These are phyloP conservation scores for Stephania cephalantha DNA, from an alignment of 164 flowering plant genomes.

Conservation along the genomic window DNA sequence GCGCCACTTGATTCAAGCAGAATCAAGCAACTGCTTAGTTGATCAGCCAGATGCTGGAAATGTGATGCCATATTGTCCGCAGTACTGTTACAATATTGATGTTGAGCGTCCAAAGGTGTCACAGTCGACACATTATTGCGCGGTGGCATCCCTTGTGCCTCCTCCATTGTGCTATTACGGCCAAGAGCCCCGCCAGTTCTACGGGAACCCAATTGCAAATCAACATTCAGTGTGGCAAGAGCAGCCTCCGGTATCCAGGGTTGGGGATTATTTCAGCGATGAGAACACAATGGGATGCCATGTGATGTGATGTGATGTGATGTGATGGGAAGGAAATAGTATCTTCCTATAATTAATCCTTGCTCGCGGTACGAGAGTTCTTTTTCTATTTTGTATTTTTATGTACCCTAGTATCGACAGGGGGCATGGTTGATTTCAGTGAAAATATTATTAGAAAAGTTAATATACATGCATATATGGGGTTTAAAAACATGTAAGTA, in stretches of 20 bases:
- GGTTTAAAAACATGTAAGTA: too few relatives aligned
- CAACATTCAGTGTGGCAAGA: background rate
- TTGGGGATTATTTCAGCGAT: constrained; percentile 44
- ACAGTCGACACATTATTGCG: constrained; percentile 20
- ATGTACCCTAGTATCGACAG: background rate
- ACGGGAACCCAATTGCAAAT: background rate
- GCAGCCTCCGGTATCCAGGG: constrained; percentile 16
- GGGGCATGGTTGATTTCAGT: too few relatives aligned
- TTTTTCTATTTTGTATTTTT: background rate
- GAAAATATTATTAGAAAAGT: too few relatives aligned
- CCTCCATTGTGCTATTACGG: constrained; percentile 13
- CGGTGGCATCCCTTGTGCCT: constrained; percentile 19
- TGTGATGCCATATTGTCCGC: background rate
- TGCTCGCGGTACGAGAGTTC: background rate
- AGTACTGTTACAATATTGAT: constrained; percentile 10
- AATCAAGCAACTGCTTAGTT: constrained; percentile 6
- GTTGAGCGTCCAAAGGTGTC: constrained; percentile 22
- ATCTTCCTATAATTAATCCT: background rate
- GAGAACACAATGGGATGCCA: constrained; percentile 48
- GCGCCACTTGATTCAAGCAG: background rate
- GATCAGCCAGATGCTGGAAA: constrained; percentile 16
- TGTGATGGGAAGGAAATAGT: background rate
- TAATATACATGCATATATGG: too few relatives aligned
- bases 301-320: constrained; percentile 31
- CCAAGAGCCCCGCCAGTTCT: constrained; percentile 9